Evolutionary conservation across 2,329 filamentous ascomycete species (phyloP).

Genomic region (Graphiopsis chlorocephala): DNA sequence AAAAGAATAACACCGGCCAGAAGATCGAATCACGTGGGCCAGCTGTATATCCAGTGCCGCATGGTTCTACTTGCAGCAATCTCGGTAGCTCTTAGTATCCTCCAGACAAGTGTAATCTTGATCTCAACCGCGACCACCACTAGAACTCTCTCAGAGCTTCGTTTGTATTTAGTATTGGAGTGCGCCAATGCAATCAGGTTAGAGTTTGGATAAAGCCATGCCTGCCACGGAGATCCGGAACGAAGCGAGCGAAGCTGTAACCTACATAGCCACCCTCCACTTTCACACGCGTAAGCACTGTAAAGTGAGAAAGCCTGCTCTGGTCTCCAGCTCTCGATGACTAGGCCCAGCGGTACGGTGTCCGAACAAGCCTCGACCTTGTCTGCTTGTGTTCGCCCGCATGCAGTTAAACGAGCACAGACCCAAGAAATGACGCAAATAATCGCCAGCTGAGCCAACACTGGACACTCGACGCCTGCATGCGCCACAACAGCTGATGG

Average conservation of each 20-base stretch:
- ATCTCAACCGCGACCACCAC: neutral
- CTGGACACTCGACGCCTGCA: no score
- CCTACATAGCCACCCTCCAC: no score
- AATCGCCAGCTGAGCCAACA: neutral
- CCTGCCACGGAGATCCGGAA: neutral
- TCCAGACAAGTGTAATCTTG: neutral
- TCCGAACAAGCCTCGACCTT: slow-evolving; percentile 6
- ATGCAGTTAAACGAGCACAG: slow-evolving; percentile 1
- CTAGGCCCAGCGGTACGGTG: slow-evolving; percentile 1
- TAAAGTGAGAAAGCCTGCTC: neutral
- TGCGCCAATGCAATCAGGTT: neutral
- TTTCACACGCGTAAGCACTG: neutral
- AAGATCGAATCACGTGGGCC: neutral
- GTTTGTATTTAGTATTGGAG: neutral
- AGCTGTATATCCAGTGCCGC: neutral
- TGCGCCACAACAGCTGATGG: neutral
- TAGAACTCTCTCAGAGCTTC: neutral
- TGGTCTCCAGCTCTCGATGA: neutral
- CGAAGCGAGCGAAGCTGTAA: neutral
- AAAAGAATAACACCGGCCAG: neutral
- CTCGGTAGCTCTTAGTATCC: no score
- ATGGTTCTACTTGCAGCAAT: neutral
- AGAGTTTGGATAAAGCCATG: neutral
- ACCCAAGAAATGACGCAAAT: neutral
- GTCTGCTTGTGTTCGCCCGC: neutral